Conservation (phyloP, 495 filamentous ascomycete species). For the Trichoderma gamsii region DNA sequence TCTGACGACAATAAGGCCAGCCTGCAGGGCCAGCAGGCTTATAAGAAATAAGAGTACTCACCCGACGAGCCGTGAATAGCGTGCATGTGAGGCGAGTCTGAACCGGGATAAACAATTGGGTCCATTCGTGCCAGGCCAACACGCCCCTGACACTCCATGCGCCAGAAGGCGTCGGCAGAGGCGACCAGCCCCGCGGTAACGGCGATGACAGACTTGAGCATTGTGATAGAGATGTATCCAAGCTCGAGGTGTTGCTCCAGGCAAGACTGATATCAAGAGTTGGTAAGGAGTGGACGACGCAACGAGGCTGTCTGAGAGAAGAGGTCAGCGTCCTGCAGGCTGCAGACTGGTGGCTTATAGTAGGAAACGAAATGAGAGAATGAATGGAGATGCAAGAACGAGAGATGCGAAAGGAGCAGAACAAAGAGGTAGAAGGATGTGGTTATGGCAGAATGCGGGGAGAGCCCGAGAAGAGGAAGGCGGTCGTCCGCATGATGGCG, state of each 20-base stretch:
- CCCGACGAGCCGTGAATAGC: constrained; percentile 62
- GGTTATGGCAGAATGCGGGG: background rate
- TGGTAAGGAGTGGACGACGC: constrained; percentile 16
- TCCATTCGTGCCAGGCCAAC: constrained; percentile 64
- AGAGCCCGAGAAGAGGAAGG: background rate
- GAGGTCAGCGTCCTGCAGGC: background rate
- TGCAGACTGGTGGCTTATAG: background rate
- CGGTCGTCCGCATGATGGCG: background rate
- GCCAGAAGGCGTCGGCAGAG: constrained; percentile 69
- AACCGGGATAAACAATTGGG: constrained; percentile 58
- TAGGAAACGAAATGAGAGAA: background rate
- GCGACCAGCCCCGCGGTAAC: constrained; percentile 25
- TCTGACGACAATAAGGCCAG: background rate
- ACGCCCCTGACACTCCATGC: constrained; percentile 69
- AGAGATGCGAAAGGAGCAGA: background rate
- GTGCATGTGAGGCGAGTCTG: constrained; percentile 62
- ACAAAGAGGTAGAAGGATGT: background rate
- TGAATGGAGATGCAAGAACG: background rate
- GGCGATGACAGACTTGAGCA: constrained; percentile 14
- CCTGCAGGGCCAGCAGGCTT: background rate
- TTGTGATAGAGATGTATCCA: constrained; percentile 10
- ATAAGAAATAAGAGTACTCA: constrained; percentile 25
- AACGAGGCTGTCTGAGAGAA: constrained; percentile 12
- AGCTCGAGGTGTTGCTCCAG: constrained; percentile 10
- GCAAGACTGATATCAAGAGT: constrained; percentile 11